Evolutionary conservation across 164 flowering plant species (phyloP).

Genomic region (Magnolia kwangsiensis): DNA sequence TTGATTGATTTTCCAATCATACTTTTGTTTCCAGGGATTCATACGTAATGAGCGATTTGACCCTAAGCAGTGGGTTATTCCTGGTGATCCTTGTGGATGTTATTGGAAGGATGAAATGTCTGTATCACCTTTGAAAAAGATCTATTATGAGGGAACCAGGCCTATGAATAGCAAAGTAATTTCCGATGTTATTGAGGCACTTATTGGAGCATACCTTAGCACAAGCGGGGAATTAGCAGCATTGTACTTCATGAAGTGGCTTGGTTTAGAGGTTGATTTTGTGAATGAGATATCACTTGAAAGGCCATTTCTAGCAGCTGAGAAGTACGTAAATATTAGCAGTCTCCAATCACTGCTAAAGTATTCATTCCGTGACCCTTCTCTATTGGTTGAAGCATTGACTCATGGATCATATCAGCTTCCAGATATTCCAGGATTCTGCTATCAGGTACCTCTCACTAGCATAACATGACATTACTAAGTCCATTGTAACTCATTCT

Average conservation of each 20-base stretch:
- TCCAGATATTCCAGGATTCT: constrained; percentile 58
- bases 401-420: constrained; percentile 90
- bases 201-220: constrained; percentile 76
- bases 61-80: constrained; percentile 62
- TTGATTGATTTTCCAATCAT: too few relatives aligned
- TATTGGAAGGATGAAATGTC: constrained; percentile 27
- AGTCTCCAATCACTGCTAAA: constrained; percentile 47
- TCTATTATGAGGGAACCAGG: constrained; percentile 38
- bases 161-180: constrained; percentile 51
- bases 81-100: constrained; percentile 36
- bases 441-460: constrained; percentile 63
- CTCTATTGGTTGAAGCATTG: constrained; percentile 74
- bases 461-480: too few relatives aligned
- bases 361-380: constrained; percentile 59
- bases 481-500: too few relatives aligned
- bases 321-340: constrained; percentile 45
- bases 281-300: constrained; percentile 24
- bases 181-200: constrained; percentile 87
- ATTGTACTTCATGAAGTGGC: constrained; percentile 64
- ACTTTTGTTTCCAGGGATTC: constrained; percentile 51
- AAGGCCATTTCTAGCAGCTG: constrained; percentile 30
- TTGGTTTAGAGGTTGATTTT: constrained; percentile 67
- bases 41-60: constrained; percentile 61
- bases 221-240: constrained; percentile 71
- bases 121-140: constrained; percentile 18